Evolutionary conservation across 495 filamentous ascomycete species (phyloP), one percentile per base, ranked within the genome.

Genomic region (Daldinia concentrica): DNA sequence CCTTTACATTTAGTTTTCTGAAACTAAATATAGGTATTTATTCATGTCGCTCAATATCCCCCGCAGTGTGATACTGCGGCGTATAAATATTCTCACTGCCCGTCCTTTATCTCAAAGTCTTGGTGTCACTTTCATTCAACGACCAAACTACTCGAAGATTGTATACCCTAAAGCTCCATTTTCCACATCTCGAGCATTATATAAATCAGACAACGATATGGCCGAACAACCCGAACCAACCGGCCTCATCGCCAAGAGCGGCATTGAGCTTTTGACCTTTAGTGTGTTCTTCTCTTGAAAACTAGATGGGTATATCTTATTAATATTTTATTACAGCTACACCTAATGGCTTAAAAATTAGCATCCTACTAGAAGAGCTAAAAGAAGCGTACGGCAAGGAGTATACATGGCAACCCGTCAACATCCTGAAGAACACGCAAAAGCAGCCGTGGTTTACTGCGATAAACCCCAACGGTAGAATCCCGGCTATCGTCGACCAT

Each of bases 401-500:
- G 1, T 91, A 90, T 76, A 83, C 83, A 17, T 84, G 83, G 66
- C 84, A 91, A 70, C 85, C 86, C 50, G 86, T 96, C 73, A 87
- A 92, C 68, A 88, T 96, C 69, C 75, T 72, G 56, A 89, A 91
- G 71, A 91, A 92, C 77, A 84, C 80, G 4, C 93, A 96, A 70
- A 96, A 97, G 73, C 87, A 95, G 79, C 85, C 86, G 68, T 89
- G 86, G 72, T 86, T 78, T 68, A 77, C 76, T 32, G 88, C 86
- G 17, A 89, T 93, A 74, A 92, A 91, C 78, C 93, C 93, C 69
- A 95, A 97, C 77, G 93, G 93, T 68, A 91, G 92, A 62, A 95
- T 97, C 78, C 93, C 93, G 32, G 92, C 90, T 24, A 81, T 97
- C 43, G 90, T 91, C 51, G 93, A 96, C 81, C 79, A 82, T 59